phyloP scores from a whole-genome alignment of 1,284 basidiomycete genomes.

The Ceratobasidium theobromae region DNA sequence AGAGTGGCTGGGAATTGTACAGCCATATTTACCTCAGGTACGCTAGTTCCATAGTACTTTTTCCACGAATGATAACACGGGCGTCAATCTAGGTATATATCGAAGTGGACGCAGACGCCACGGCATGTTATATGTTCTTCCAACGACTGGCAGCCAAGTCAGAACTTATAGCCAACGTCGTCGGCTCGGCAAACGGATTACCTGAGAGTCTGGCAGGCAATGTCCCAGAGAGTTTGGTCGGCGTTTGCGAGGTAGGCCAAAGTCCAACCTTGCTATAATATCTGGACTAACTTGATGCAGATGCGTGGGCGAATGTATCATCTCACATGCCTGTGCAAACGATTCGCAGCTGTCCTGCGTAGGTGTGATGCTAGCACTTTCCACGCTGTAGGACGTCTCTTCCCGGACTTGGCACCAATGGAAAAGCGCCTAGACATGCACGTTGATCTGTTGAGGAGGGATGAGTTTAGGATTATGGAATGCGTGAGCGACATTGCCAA shows the following conservation, averaged over 20 bases:
- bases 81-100: conserved; percentile 62
- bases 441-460: conserved; percentile 76
- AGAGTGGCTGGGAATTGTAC: conserved; percentile 64
- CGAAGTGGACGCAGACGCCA: conserved; percentile 83
- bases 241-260: conserved; percentile 78
- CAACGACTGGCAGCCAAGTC: conserved; percentile 80
- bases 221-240: conserved; percentile 79
- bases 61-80: not conserved
- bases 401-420: conserved; percentile 79
- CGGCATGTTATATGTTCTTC: conserved; percentile 88
- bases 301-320: conserved; percentile 79
- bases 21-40: conserved; percentile 57
- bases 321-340: conserved; percentile 79
- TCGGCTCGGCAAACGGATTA: conserved; percentile 78
- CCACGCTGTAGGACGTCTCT: conserved; percentile 80
- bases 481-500: conserved; percentile 86
- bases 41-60: not conserved
- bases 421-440: conserved; percentile 93
- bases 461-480: conserved; percentile 90
- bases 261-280: not conserved
- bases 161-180: conserved; percentile 77
- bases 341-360: conserved; percentile 79
- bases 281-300: conserved; percentile 45
- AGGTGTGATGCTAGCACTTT: conserved; percentile 81
- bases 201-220: conserved; percentile 79